These are phyloP conservation scores for Citrus sp. DNA, from an alignment of 345 rosid genomes.

Conservation along the genomic window DNA sequence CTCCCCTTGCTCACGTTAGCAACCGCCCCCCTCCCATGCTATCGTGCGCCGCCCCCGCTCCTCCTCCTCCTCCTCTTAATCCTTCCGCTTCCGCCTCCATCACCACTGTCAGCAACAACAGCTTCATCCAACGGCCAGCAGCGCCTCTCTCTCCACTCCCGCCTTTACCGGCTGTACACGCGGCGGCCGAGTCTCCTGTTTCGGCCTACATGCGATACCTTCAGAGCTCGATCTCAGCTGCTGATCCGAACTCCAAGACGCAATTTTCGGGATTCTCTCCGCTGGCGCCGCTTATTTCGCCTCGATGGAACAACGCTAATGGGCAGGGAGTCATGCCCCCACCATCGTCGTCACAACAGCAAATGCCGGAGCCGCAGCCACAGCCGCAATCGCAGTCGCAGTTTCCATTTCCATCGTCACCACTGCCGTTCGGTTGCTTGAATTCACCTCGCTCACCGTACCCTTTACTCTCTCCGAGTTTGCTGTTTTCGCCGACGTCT, in stretches of 20 bases:
- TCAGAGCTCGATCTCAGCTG: conserved; percentile 40
- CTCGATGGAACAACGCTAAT: conserved; percentile 48
- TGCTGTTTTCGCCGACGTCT: conserved; percentile 59
- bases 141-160: conserved; percentile 68
- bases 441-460: conserved; percentile 73
- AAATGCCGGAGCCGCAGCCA: conserved; percentile 11
- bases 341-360: conserved; percentile 2
- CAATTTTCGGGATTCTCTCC: conserved; percentile 63
- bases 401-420: conserved; percentile 45
- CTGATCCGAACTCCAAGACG: conserved; percentile 43
- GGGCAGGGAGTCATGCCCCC: not conserved
- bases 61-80: conserved; percentile 6
- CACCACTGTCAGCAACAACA: conserved; percentile 3
- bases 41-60: conserved; percentile 22
- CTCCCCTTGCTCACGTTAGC: conserved; percentile 67
- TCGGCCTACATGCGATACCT: conserved; percentile 76
- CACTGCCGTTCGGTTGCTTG: conserved; percentile 65
- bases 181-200: conserved; percentile 71
- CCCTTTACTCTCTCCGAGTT: conserved; percentile 58
- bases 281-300: conserved; percentile 59
- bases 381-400: conserved; percentile 24
- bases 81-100: conserved; percentile 3
- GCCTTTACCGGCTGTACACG: conserved; percentile 61
- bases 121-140: conserved; percentile 32
- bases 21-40: conserved; percentile 66